Evolutionary conservation across 345 rosid species (phyloP).

Genomic region (Gossypium australe): DNA sequence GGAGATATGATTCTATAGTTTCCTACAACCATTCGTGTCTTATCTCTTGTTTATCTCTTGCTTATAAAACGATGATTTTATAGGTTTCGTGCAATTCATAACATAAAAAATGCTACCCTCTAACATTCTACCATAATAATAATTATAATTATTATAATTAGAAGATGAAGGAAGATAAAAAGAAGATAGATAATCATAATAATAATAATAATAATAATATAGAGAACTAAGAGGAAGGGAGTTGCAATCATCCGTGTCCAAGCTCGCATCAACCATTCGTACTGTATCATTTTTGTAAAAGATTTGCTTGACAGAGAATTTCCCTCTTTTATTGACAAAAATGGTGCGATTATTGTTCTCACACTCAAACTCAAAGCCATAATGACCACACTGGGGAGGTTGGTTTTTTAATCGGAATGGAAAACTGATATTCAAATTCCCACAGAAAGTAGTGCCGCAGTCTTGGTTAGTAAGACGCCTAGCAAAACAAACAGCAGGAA

Average conservation of each 20-base stretch:
- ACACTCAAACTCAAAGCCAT: not conserved
- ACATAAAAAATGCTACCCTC: too few species aligned
- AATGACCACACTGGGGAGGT: not conserved
- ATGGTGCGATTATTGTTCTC: not conserved
- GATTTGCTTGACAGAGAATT: not conserved
- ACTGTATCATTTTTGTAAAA: not conserved
- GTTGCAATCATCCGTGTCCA: not conserved
- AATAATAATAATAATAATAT: too few species aligned
- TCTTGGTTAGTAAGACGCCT: not conserved
- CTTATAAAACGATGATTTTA: too few species aligned
- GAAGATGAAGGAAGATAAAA: too few species aligned
- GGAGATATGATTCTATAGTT: too few species aligned
- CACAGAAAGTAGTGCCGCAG: not conserved
- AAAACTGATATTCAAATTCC: not conserved
- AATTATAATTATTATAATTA: too few species aligned
- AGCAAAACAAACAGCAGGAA: not conserved
- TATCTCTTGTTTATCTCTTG: accelerated
- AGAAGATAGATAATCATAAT: too few species aligned
- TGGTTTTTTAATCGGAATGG: slow-evolving; percentile 2
- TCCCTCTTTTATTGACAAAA: accelerated
- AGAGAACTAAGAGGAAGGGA: not conserved
- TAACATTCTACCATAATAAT: too few species aligned
- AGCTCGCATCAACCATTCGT: not conserved
- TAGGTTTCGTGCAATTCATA: too few species aligned
- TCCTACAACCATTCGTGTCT: too few species aligned